phyloP scores from a whole-genome alignment of 495 filamentous ascomycete species.

The Trichoderma erinaceum region DNA sequence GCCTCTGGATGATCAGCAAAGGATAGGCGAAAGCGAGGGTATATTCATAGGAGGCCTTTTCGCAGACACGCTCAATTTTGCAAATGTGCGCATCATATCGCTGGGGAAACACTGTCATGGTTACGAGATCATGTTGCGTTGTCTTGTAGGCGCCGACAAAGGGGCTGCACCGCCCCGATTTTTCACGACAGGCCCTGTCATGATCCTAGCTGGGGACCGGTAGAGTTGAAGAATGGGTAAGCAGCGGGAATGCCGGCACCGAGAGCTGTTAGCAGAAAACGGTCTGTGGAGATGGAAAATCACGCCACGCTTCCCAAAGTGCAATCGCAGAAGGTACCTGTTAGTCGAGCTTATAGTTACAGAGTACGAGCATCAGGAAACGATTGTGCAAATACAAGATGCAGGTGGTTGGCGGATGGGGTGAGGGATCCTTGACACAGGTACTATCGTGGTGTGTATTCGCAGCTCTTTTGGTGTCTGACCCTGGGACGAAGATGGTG shows the following conservation, averaged over 20 bases:
- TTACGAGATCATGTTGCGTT: not conserved
- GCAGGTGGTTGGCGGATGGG: not conserved
- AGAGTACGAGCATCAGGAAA: not conserved
- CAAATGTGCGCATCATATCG: not conserved
- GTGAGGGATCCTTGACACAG: not conserved
- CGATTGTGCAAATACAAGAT: not conserved
- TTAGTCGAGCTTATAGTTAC: not conserved
- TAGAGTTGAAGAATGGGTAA: not conserved
- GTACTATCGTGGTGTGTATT: not conserved
- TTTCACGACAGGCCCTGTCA: not conserved
- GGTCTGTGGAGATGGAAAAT: not conserved
- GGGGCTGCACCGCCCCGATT: slow-evolving; percentile 12
- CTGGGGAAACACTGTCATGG: not conserved
- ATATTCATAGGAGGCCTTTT: not conserved
- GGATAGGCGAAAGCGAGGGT: not conserved
- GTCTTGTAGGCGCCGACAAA: not conserved
- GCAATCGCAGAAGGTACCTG: not conserved
- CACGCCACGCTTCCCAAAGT: not conserved
- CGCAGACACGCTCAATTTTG: not conserved
- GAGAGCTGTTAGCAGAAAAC: not conserved
- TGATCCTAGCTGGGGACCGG: not conserved
- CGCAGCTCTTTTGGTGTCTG: not conserved
- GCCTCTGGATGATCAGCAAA: not conserved
- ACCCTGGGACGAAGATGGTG: not conserved
- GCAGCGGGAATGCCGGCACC: slow-evolving; percentile 8